Evolutionary conservation across 345 rosid species (phyloP).

Genomic region (Noccaea caerulescens): DNA sequence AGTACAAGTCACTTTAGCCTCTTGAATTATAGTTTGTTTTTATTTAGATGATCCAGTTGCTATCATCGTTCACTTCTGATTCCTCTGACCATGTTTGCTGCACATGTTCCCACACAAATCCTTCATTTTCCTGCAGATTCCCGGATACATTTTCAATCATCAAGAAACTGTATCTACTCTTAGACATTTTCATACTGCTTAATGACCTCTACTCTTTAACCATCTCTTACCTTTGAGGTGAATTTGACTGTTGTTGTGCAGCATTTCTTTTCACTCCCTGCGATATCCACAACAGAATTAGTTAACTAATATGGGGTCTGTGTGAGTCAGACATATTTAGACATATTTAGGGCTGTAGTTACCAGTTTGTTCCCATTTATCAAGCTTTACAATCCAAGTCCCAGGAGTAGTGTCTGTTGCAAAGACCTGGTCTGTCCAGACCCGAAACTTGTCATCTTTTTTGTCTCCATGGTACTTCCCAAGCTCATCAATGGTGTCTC

Average conservation of each 20-base stretch:
- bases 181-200: too few relatives aligned
- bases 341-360: constrained; percentile 20
- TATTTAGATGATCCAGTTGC: constrained; percentile 48
- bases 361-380: constrained; percentile 86
- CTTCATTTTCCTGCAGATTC: constrained; percentile 48
- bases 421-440: constrained; percentile 80
- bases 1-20: too few relatives aligned
- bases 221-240: constrained; percentile 53
- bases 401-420: constrained; percentile 58
- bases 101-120: constrained; percentile 56
- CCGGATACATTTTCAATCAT: constrained; percentile 13
- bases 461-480: constrained; percentile 70
- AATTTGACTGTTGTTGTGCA: constrained; percentile 60
- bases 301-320: not conserved
- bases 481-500: constrained; percentile 59
- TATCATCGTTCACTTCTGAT: constrained; percentile 50
- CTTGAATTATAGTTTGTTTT: too few relatives aligned
- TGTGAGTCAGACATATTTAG: not conserved
- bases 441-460: constrained; percentile 61
- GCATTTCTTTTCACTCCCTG: constrained; percentile 65
- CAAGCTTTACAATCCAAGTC: constrained; percentile 70
- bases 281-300: constrained; percentile 22
- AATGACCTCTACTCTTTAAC: constrained; percentile 1
- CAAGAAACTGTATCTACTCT: constrained; percentile 7
- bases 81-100: constrained; percentile 76